phyloP scores from a whole-genome alignment of 768 basidiomycete species.

The Podaxis pistillaris region DNA sequence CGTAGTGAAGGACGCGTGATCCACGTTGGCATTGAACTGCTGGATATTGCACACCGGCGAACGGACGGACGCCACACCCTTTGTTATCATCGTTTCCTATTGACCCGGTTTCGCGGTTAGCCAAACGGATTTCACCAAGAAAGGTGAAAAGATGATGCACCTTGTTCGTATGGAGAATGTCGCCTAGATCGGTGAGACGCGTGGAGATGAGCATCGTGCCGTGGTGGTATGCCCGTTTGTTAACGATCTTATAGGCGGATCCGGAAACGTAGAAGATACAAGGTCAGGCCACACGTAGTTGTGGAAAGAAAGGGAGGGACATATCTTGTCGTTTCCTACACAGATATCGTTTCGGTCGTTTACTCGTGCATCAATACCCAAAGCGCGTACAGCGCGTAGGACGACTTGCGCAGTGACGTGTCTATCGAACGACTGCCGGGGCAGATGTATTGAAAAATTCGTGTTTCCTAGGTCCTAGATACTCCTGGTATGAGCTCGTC shows the following conservation, averaged over 20 bases:
- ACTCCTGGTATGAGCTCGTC: neutral
- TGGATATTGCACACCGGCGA: slow-evolving; percentile 88
- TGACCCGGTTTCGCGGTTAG: neutral
- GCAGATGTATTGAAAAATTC: slow-evolving; percentile 93
- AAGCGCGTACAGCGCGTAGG: slow-evolving; percentile 66
- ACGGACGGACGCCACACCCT: slow-evolving; percentile 86
- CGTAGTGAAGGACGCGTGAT: slow-evolving; percentile 68
- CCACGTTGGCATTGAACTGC: slow-evolving; percentile 46
- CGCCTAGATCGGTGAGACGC: slow-evolving; percentile 65
- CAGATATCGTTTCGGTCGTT: slow-evolving; percentile 94
- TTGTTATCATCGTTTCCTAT: slow-evolving; percentile 78
- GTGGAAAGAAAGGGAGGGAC: slow-evolving; percentile 32
- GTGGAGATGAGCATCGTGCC: slow-evolving; percentile 98
- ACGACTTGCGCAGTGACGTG: slow-evolving; percentile 75
- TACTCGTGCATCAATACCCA: slow-evolving; percentile 75
- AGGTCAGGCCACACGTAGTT: slow-evolving; percentile 5
- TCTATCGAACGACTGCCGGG: slow-evolving; percentile 78
- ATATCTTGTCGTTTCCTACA: slow-evolving; percentile 84
- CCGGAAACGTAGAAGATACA: slow-evolving; percentile 75
- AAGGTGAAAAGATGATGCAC: slow-evolving; percentile 33
- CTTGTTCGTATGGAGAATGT: slow-evolving; percentile 65
- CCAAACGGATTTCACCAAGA: neutral
- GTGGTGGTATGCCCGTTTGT: slow-evolving; percentile 91
- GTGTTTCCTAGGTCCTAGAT: slow-evolving; percentile 92
- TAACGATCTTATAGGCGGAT: slow-evolving; percentile 95